Percentiles rank a stretch among this genome's conserved stretches.
These are phyloP conservation scores for Spizellomyces punctatus DNA, from an alignment of 192 early-diverging fungal species.

Conservation along the genomic window DNA sequence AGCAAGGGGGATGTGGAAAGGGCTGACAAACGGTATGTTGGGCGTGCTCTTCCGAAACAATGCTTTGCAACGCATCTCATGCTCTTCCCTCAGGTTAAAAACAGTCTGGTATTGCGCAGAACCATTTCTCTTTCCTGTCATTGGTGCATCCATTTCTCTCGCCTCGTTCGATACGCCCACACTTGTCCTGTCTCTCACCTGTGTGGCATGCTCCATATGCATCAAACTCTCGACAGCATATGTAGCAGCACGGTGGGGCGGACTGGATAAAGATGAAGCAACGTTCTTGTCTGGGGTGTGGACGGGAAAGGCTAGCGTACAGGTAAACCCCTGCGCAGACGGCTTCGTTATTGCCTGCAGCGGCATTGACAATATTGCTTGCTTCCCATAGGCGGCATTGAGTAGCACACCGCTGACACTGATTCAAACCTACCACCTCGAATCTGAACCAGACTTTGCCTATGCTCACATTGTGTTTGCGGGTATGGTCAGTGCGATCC, in stretches of 20 bases:
- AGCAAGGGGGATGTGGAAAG: background rate
- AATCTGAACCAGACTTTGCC: conserved; percentile 2
- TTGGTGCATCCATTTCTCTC: conserved; percentile 10
- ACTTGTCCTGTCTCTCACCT: background rate
- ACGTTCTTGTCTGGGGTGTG: conserved; percentile 6
- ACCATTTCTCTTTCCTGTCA: conserved; percentile 16
- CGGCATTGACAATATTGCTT: too few relatives aligned
- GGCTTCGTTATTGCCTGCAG: background rate
- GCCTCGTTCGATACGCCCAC: background rate
- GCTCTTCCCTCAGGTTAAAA: conserved; percentile 5
- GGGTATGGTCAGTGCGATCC: background rate
- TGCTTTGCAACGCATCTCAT: background rate
- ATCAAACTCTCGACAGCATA: conserved; percentile 13
- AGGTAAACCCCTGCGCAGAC: background rate
- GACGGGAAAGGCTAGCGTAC: conserved; percentile 18
- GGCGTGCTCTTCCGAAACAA: background rate
- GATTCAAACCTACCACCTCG: background rate
- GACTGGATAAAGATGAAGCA: background rate
- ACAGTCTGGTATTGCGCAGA: conserved; percentile 9
- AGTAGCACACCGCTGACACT: conserved; percentile 1
- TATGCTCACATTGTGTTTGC: background rate
- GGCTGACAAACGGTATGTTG: background rate
- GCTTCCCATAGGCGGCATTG: background rate
- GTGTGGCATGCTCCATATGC: conserved; percentile 8
- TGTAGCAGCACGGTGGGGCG: background rate